Percentiles rank a stretch among this genome's conserved stretches.
Evolutionary conservation across 306 rosid genomes (phyloP).

Genomic region (Quercus glauca): DNA sequence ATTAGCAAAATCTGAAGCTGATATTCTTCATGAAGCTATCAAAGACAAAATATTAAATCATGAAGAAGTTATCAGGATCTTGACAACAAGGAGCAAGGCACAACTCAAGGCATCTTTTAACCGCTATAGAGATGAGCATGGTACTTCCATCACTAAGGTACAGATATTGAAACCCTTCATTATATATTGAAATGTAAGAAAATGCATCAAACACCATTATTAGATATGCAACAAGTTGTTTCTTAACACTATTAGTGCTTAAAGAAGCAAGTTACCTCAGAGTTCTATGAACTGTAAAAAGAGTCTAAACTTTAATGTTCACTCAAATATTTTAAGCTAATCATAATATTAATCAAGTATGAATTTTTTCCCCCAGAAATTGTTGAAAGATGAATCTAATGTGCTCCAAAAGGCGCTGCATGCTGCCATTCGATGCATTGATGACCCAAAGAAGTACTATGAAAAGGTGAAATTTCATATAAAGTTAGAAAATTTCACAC

Average conservation of each 20-base stretch:
- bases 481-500: too few relatives aligned
- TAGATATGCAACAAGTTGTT: too few relatives aligned
- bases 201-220: too few relatives aligned
- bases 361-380: conserved; percentile 28
- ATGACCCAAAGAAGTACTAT: conserved; percentile 62
- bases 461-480: conserved; percentile 51
- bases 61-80: conserved; percentile 67
- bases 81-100: conserved; percentile 67
- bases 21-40: conserved; percentile 63
- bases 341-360: too few relatives aligned
- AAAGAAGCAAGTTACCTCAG: too few relatives aligned
- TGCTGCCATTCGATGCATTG: conserved; percentile 51
- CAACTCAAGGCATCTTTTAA: conserved; percentile 79
- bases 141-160: conserved; percentile 68
- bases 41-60: conserved; percentile 49
- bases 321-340: too few relatives aligned
- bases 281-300: too few relatives aligned
- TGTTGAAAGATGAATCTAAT: conserved; percentile 43
- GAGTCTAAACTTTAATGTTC: too few relatives aligned
- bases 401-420: conserved; percentile 51
- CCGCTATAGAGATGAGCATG: conserved; percentile 60
- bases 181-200: too few relatives aligned
- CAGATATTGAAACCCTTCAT: neutral
- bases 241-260: too few relatives aligned
- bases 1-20: conserved; percentile 61